Conservation (phyloP, 208 protist genomes). For the Leishmania tropica region DNA sequence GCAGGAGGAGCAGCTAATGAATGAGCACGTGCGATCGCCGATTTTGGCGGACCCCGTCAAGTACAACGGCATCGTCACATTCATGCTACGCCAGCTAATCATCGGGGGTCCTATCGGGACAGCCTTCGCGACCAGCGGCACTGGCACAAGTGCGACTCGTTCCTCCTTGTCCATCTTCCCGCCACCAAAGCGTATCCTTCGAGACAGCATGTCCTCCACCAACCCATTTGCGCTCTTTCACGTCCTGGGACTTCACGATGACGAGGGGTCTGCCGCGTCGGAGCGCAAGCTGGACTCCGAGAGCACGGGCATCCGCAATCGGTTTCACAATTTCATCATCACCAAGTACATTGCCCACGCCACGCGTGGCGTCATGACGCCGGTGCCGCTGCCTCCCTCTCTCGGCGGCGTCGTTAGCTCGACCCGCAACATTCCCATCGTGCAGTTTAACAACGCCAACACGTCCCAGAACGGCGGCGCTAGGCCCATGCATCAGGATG, state of each 20-base stretch:
- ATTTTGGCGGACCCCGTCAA: constrained; percentile 62
- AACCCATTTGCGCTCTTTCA: constrained; percentile 69
- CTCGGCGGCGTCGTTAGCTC: constrained; percentile 12
- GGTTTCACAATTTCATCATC: constrained; percentile 74
- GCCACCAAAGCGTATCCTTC: constrained; percentile 29
- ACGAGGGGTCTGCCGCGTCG: constrained; percentile 51
- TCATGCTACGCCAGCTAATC: constrained; percentile 67
- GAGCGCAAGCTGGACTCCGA: constrained; percentile 52
- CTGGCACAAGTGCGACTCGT: neutral
- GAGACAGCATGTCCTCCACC: constrained; percentile 39
- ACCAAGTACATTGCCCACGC: constrained; percentile 64
- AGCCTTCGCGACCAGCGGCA: neutral
- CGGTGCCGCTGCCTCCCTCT: constrained; percentile 47
- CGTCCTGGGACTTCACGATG: constrained; percentile 73
- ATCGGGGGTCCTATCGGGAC: constrained; percentile 7
- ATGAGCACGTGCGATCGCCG: constrained; percentile 60
- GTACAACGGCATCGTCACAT: constrained; percentile 76
- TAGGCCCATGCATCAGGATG: constrained; percentile 4
- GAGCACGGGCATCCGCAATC: constrained; percentile 44
- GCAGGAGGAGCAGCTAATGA: constrained; percentile 77
- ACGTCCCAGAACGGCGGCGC: constrained; percentile 17
- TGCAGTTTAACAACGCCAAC: constrained; percentile 42
- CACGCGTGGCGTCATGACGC: constrained; percentile 37
- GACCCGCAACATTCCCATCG: constrained; percentile 33
- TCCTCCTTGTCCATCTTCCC: neutral